Base-by-base conservation (phyloP, 768 basidiomycete species). In the Rubroboletus satanas region DNA sequence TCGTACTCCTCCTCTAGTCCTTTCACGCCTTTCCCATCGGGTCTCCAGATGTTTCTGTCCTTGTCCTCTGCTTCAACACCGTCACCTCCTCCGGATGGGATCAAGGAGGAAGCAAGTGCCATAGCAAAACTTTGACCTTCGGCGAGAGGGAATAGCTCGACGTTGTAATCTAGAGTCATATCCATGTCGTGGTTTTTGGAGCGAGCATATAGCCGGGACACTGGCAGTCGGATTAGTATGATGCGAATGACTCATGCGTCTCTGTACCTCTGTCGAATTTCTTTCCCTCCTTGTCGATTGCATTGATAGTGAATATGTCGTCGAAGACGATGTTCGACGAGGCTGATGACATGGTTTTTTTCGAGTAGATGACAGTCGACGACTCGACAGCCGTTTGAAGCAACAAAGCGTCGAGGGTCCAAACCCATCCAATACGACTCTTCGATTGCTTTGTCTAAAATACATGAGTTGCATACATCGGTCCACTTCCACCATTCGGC, bases 1-100 rank as follows among this genome's bases (percentile, higher is more conserved):
- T 98, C 95, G 66, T 93, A 99, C 61, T 98, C 94, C 55, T 93
- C 89, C 59, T 98, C 96, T 28, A 99, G 70, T 11, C 86, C 95
- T 67, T 82, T 79, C 61, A 78, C 80, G 14, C 82, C 91, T 72
- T 86, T 93, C 36, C 86, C 87, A 66, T 91, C 90, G 48, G 91
- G 91, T 65, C 91, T 75, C 91, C 91, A 93, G 17, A 87, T 81
- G 66, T 89, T 80, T 52, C 85, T 74, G 60, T 90, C 88, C 69
- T 90, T 84, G 63, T 90, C 88, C 23, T 84, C 82, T 28, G 71
- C 67, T 39, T 84, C 83, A 2, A 73, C 72, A 39, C 75, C 78
- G 51, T 83, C 88, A 51, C 77, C 70, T 56, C 75, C 77, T 46
- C 81, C 82, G 6, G 64, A 58, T 26, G 83, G 81, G 42, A 82